Evolutionary conservation across 371 early-diverging fungal genomes (phyloP), one percentile per base, ranked within the genome.

Genomic region (Apophysomyces trapeziformis): DNA sequence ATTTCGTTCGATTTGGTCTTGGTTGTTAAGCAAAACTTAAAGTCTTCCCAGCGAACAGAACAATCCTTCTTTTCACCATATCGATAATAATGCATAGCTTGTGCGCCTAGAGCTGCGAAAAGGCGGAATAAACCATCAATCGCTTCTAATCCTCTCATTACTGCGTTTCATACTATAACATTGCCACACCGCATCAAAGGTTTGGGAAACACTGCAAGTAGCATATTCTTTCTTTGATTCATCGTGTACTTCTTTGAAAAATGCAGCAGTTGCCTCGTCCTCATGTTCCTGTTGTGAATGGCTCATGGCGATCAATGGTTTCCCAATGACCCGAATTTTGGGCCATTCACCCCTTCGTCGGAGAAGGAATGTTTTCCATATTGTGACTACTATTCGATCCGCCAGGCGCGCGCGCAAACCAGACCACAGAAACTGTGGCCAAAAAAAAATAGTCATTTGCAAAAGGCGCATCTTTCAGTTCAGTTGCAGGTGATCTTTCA

Each of bases 61-160:
- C 82, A 81, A 63, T 81, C 77, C 36, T 75, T 81, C 58, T 78
- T 81, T 61, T 71, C 65, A 8, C 82, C 82, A 63, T 81, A 81
- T 32, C 82, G 73, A 60, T 81, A 81, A 61, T 81, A 81, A 50
- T 81, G 61, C 7, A 74, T 61, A 36, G 82, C 82, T 60, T 81
- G 82, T 41, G 75, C 65, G 38, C 79, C 75, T 1, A 81, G 63
- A 46, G 79, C 82, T 81, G 59, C n/a, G n/a, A 13, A 9, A 16
- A 21, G 43, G 9, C 14, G 7, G 26, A 16, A 63, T 26, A 64
- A 38, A 46, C 4, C 5, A 6, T 21, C 7, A 21, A 18, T n/a
- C 21, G 11, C 54, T 21, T 9, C 9, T 26, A 21, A 8, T 7
- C 5, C 9, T n/a, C 9, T 7, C 32, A 50, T 5, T 5, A 2